A percentile compares a stretch with the other conserved stretches of the same genome.
Conservation (phyloP, 257 asterid genomes). For the Solanum sparsipilum region DNA sequence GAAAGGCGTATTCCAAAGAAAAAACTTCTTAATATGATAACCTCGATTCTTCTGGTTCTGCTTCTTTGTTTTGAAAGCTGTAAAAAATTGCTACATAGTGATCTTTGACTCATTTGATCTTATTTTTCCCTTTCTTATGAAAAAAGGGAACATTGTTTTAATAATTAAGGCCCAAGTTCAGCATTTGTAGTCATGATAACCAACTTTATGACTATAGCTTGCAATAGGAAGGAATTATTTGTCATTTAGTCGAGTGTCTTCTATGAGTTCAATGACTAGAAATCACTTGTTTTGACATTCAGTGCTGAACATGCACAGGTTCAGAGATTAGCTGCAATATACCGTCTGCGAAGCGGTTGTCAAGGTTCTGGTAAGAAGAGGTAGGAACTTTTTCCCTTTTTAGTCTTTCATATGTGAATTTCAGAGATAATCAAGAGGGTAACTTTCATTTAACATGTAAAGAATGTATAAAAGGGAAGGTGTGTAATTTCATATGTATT, state of each 20-base stretch:
- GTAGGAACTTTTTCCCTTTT: constrained; percentile 16
- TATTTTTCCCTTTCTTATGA: neutral
- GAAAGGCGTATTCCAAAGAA: neutral
- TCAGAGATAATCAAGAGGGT: neutral
- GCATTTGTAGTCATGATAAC: neutral
- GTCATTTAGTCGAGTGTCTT: neutral
- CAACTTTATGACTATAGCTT: neutral
- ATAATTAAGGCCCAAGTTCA: neutral
- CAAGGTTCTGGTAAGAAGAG: constrained; percentile 93
- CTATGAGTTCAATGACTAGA: neutral
- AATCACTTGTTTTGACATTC: neutral
- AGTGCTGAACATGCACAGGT: constrained; percentile 32
- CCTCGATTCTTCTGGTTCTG: neutral
- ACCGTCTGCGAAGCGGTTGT: constrained; percentile 57
- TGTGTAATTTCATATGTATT: neutral
- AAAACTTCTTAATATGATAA: neutral
- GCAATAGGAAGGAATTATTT: neutral
- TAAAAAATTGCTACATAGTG: neutral
- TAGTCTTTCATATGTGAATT: neutral
- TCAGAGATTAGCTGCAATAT: constrained; percentile 65
- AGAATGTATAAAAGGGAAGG: neutral
- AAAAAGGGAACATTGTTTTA: neutral
- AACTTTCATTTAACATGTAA: neutral
- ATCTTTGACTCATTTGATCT: neutral
- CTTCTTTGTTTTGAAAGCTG: neutral